Percentiles rank a stretch among this genome's conserved stretches.
Conservation (phyloP, 495 filamentous ascomycete species). For the Penicillium coffeae region DNA sequence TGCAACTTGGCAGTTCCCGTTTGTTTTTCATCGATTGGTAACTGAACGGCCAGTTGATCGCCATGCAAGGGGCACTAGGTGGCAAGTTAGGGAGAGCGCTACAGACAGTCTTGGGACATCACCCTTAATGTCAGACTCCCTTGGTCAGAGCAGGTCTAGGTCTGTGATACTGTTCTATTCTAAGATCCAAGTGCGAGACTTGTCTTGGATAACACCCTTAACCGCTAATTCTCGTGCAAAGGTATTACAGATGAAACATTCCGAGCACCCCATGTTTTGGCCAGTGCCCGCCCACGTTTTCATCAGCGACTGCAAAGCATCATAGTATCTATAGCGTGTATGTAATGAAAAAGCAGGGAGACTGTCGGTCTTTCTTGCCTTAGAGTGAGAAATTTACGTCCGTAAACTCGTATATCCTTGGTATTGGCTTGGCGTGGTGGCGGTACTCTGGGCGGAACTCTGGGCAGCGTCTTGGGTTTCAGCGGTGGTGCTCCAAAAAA, state of each 20-base stretch:
- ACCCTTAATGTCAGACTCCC: too few relatives aligned
- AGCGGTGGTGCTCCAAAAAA: too few relatives aligned
- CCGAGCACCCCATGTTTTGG: background rate
- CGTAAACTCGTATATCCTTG: background rate
- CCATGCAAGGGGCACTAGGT: conserved; percentile 11
- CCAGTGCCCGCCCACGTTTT: background rate
- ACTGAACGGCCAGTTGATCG: conserved; percentile 8
- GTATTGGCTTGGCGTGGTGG: conserved; percentile 3
- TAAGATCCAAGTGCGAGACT: background rate
- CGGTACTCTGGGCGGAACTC: too few relatives aligned
- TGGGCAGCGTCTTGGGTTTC: too few relatives aligned
- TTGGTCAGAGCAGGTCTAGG: background rate
- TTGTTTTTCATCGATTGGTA: conserved; percentile 1
- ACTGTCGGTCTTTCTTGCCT: too few relatives aligned
- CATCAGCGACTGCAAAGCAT: background rate
- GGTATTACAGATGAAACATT: background rate
- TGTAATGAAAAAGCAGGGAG: too few relatives aligned
- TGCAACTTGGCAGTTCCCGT: background rate
- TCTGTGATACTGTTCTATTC: too few relatives aligned
- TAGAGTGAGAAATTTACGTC: too few relatives aligned
- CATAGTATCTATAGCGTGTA: too few relatives aligned
- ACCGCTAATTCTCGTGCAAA: too few relatives aligned
- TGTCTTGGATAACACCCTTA: background rate
- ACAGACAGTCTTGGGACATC: too few relatives aligned
- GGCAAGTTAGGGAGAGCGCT: background rate